These are phyloP conservation scores for Naganishia sp. DNA, from an alignment of 1,284 basidiomycete genomes.

Conservation along the genomic window DNA sequence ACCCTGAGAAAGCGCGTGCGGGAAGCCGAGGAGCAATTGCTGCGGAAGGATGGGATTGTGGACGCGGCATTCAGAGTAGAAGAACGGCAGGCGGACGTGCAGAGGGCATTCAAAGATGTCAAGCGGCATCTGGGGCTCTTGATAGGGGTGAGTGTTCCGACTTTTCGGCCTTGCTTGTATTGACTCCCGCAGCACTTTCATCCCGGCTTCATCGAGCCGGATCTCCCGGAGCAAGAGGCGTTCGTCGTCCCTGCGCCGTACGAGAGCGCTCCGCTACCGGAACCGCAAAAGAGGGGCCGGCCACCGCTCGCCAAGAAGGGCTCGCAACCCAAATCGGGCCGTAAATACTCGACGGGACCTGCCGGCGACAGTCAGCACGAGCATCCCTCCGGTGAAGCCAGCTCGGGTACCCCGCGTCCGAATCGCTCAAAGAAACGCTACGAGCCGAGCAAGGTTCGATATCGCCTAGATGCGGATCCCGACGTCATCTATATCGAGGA, in stretches of 20 bases:
- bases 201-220: conserved; percentile 19
- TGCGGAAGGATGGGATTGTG: not conserved
- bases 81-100: conserved; percentile 20
- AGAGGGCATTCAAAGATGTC: conserved; percentile 31
- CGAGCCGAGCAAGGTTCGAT: conserved; percentile 27
- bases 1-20: conserved; percentile 2
- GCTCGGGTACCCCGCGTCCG: not conserved
- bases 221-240: conserved; percentile 24
- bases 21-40: conserved; percentile 7
- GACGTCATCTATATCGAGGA: conserved; percentile 31
- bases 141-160: conserved; percentile 23
- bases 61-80: not conserved
- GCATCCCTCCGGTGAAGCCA: not conserved
- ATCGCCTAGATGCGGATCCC: conserved; percentile 29
- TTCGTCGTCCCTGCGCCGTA: conserved; percentile 25
- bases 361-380: not conserved
- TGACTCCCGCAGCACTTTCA: conserved; percentile 29
- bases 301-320: conserved; percentile 19
- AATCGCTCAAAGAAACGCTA: conserved; percentile 15
- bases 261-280: conserved; percentile 32
- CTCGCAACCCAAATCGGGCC: not conserved
- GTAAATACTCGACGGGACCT: not conserved
- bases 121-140: conserved; percentile 30
- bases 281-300: conserved; percentile 33
- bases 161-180: not conserved